phyloP scores from a whole-genome alignment of 768 basidiomycete genomes.

The Ramaria sp. region DNA sequence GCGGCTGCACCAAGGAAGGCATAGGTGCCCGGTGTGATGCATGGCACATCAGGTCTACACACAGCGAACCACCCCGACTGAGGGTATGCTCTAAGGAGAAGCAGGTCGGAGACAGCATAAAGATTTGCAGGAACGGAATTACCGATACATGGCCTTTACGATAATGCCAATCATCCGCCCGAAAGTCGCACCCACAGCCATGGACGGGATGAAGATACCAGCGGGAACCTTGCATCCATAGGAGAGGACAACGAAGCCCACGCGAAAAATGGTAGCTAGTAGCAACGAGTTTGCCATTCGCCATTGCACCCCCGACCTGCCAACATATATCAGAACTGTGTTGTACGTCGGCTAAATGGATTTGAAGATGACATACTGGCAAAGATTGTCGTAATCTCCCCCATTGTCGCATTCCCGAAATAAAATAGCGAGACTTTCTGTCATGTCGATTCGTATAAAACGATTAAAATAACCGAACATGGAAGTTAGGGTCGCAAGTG shows the following conservation, averaged over 20 bases:
- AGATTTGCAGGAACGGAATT: constrained; percentile 12
- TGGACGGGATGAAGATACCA: constrained; percentile 97
- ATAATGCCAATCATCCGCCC: constrained; percentile 96
- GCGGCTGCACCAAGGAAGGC: constrained; percentile 97
- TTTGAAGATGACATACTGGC: constrained; percentile 62
- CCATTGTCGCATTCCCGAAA: constrained; percentile 96
- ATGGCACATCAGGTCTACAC: constrained; percentile 86
- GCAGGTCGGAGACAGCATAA: constrained; percentile 2
- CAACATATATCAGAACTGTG: neutral
- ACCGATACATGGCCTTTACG: constrained; percentile 88
- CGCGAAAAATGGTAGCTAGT: constrained; percentile 83
- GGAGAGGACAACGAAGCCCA: constrained; percentile 76
- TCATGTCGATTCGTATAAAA: constrained; percentile 96
- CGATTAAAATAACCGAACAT: constrained; percentile 90
- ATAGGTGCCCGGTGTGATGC: constrained; percentile 97
- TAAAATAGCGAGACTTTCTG: constrained; percentile 86
- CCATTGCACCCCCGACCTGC: constrained; percentile 86
- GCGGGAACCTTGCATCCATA: constrained; percentile 97
- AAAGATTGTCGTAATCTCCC: constrained; percentile 81
- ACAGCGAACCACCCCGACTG: constrained; percentile 80
- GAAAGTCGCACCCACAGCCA: constrained; percentile 97
- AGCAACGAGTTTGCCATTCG: constrained; percentile 87
- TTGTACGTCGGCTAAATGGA: constrained; percentile 9
- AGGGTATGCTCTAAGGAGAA: constrained; percentile 59
- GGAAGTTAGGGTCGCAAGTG: constrained; percentile 79